These are phyloP conservation scores for Chlamydomonas incerta DNA, from an alignment of 139 green algal genomes.

Conservation along the genomic window DNA sequence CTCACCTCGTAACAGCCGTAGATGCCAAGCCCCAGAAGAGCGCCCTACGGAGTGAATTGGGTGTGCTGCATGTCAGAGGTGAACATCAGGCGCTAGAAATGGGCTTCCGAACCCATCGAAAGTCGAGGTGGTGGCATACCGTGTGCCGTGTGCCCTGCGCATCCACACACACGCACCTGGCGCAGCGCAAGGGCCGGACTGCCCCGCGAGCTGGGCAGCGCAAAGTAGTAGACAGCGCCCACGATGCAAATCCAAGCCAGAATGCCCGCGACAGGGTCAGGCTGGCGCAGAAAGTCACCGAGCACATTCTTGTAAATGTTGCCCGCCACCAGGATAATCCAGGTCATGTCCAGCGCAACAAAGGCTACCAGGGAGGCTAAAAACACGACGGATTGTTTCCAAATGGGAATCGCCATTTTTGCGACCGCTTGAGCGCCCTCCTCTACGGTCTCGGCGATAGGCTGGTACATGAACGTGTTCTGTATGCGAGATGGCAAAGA, in stretches of 20 bases:
- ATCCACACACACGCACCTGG: not conserved
- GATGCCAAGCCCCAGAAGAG: not conserved
- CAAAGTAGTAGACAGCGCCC: constrained; percentile 13
- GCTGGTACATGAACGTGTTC: too few species aligned
- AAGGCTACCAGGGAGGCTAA: constrained; percentile 16
- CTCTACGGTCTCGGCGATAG: too few species aligned
- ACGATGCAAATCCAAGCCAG: constrained; percentile 35
- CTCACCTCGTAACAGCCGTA: constrained; percentile 44
- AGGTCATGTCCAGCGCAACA: constrained; percentile 12
- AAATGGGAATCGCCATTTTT: too few species aligned
- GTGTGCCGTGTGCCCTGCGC: not conserved
- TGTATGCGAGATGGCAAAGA: too few species aligned
- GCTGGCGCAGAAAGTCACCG: not conserved
- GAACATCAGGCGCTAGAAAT: too few species aligned
- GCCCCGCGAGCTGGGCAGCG: not conserved
- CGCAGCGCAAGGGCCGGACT: not conserved
- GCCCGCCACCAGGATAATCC: constrained; percentile 19
- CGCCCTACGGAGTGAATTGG: not conserved
- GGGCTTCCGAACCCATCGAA: too few species aligned
- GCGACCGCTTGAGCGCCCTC: too few species aligned
- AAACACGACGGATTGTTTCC: too few species aligned
- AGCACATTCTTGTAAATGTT: constrained; percentile 4
- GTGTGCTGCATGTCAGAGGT: too few species aligned
- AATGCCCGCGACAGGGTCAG: not conserved
- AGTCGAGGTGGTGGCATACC: too few species aligned